Base-by-base conservation (phyloP, 345 rosid genomes). In the Eucalyptus decipiens region DNA sequence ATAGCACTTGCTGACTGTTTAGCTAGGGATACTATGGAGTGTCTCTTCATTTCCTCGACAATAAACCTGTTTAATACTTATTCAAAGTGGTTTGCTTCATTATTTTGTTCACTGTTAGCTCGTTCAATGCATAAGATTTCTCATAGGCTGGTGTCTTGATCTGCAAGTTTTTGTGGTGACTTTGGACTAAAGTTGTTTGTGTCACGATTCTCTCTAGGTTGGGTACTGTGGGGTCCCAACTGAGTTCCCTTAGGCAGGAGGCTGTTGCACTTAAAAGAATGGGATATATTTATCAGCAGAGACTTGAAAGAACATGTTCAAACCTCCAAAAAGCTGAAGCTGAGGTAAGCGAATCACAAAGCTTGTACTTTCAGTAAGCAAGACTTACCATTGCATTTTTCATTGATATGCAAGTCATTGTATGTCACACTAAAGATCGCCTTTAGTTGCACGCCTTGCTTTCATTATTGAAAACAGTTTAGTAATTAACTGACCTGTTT, bases 261-360 rank as follows among this genome's bases (percentile, higher is more conserved):
- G 94, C 92, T 83, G 91, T 90, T 80, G 88, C 49, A 72, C 90
- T 97, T 26, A 93, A 90, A 92, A 91, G 52, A 91, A 91, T 54
- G 45, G 95, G 91, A 34, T 91, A 90, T 18, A 85, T 30, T 76
- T 92, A 94, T 92, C 94, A 94, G 92, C 93, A 94, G 91, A 94
- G 85, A 69, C 90, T 96, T 87, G 96, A 95, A 91, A 93, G 90
- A 88, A 97, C 89, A 90, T 88, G 90, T 88, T 91, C 92, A 90
- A 95, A 98, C 89, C 97, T 98, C 90, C 93, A 91, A 89, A 98
- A 96, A 92, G 99, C 99, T 51, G 99, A 98, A 93, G 94, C 94
- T 50, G 99, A 97, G 98, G 99, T 98, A 92, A 88, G 92, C 72
- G 7, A 48, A 56, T 88, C 58, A 23, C 34, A 76, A 34, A 49